Evolutionary conservation across 352 stramenopile genomes (phyloP).

Genomic region (Pythium phragmitis): DNA sequence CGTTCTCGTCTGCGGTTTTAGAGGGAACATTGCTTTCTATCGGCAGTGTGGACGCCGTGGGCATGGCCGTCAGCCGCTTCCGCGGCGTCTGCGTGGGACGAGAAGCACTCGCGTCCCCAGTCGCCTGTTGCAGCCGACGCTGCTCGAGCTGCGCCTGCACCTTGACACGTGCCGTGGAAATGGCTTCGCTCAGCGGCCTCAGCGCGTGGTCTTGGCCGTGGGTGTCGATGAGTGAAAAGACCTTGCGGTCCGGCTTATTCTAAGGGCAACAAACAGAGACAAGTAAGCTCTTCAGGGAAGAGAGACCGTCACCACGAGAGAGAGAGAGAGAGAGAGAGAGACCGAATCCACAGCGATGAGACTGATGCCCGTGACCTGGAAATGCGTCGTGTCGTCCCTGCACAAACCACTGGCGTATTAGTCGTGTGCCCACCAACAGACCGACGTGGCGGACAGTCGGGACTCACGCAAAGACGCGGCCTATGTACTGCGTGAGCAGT

Average conservation of each 20-base stretch:
- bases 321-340: background rate
- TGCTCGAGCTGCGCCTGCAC: constrained; percentile 23
- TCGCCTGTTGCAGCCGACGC: background rate
- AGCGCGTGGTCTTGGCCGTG: constrained; percentile 42
- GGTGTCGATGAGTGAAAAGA: constrained; percentile 54
- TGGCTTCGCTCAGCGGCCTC: constrained; percentile 49
- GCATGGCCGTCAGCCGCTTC: constrained; percentile 13
- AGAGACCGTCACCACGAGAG: constrained; percentile 1
- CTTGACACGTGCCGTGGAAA: constrained; percentile 56
- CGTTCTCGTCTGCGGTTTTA: background rate
- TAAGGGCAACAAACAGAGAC: constrained; percentile 15
- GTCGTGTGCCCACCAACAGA: background rate
- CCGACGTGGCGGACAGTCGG: background rate
- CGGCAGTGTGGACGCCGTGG: background rate
- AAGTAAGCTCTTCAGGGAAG: background rate
- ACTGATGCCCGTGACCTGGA: constrained; percentile 47
- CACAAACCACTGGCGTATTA: background rate
- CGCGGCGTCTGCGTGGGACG: background rate
- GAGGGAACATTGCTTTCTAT: background rate
- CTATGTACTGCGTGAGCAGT: constrained; percentile 74
- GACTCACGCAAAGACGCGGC: constrained; percentile 58
- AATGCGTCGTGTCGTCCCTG: constrained; percentile 46
- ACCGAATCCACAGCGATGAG: constrained; percentile 51
- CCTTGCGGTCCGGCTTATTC: constrained; percentile 59
- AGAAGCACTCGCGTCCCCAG: background rate